These are phyloP conservation scores for Leavenworthia alabamica DNA, from an alignment of 345 rosid genomes.

Conservation along the genomic window DNA sequence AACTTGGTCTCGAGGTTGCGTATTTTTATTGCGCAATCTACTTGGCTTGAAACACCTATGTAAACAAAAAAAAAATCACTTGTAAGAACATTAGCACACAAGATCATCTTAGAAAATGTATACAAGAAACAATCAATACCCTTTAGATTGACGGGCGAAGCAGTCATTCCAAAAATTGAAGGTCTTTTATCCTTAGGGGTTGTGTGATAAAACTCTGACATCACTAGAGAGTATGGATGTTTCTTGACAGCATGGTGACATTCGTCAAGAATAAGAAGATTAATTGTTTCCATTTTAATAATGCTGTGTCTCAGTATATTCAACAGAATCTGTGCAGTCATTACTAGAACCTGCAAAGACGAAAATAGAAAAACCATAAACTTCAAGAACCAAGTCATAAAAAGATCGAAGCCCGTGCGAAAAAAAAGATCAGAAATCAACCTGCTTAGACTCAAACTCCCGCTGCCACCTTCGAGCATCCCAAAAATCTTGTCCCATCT, in stretches of 20 bases:
- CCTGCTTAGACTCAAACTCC: constrained; percentile 94
- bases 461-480: constrained; percentile 90
- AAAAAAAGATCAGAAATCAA: constrained; percentile 17
- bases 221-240: constrained; percentile 94
- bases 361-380: not conserved
- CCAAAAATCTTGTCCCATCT: constrained; percentile 97
- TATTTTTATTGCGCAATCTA: constrained; percentile 94
- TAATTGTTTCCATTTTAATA: constrained; percentile 77
- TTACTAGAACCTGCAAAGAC: constrained; percentile 57
- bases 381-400: not conserved
- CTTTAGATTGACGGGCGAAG: constrained; percentile 95
- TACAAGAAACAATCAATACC: constrained; percentile 39
- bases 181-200: constrained; percentile 86
- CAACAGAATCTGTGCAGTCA: constrained; percentile 96
- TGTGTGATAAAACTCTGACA: constrained; percentile 98
- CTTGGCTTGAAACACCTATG: constrained; percentile 93
- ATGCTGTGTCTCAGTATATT: constrained; percentile 96
- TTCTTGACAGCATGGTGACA: constrained; percentile 99
- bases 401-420: not conserved
- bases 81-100: not conserved
- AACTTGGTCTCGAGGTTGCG: constrained; percentile 96
- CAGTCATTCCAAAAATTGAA: constrained; percentile 96
- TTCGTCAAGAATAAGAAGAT: constrained; percentile 91
- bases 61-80: not conserved
- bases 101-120: not conserved